These are phyloP conservation scores for Hymenoscyphus occultus DNA, from an alignment of 2,329 filamentous ascomycete genomes.

Conservation along the genomic window DNA sequence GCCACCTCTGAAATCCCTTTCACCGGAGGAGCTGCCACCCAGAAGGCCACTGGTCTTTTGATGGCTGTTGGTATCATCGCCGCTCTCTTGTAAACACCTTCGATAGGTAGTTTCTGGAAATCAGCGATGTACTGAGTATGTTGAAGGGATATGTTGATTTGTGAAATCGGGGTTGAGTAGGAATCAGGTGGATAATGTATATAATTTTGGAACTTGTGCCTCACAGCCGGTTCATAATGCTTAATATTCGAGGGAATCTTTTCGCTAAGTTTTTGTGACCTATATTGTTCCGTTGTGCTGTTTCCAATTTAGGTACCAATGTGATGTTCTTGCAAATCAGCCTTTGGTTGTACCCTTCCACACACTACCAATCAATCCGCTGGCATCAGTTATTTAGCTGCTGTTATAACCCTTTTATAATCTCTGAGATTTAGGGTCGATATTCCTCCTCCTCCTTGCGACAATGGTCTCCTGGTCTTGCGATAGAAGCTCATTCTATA, in stretches of 20 bases:
- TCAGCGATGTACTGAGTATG: background rate
- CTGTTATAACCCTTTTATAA: no score
- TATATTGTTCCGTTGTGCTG: background rate
- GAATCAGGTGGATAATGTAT: background rate
- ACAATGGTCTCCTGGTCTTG: no score
- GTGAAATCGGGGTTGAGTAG: background rate
- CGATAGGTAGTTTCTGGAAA: background rate
- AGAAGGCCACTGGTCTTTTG: conserved; percentile 26
- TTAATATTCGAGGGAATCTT: background rate
- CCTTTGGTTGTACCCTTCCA: no score
- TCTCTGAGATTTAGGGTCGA: no score
- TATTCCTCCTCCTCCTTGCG: no score
- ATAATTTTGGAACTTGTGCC: background rate
- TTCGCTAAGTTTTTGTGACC: background rate
- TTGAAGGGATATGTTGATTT: background rate
- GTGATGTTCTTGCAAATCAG: no score
- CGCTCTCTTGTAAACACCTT: conserved; percentile 25
- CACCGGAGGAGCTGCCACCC: conserved; percentile 22
- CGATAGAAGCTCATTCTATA: no score
- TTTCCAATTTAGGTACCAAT: no score
- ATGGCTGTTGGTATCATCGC: conserved; percentile 26
- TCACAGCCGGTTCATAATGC: background rate
- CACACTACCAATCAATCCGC: no score
- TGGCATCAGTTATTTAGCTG: no score
- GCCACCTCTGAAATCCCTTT: conserved; percentile 19